Percentiles rank a stretch among this genome's conserved stretches.
Conservation (phyloP, 345 rosid species). For the Linum tenue region DNA sequence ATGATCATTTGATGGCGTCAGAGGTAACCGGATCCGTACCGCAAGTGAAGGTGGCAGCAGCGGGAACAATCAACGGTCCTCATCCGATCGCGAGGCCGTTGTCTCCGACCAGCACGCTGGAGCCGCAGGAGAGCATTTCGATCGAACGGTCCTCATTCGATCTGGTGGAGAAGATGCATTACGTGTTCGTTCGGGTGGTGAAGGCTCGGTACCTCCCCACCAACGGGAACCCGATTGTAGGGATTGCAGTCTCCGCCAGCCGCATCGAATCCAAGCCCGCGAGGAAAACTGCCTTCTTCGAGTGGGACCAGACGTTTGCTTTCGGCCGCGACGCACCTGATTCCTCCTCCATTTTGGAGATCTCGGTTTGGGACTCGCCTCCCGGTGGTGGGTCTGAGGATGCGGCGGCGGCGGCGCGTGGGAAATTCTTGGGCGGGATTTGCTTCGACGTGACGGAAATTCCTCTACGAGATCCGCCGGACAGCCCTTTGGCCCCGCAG, state of each 20-base stretch:
- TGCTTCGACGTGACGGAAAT: slow-evolving; percentile 76
- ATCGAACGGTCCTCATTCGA: slow-evolving; percentile 74
- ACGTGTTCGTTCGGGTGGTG: slow-evolving; percentile 70
- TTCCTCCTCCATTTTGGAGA: slow-evolving; percentile 48
- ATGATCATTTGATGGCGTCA: slow-evolving; percentile 27
- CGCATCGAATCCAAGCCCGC: slow-evolving; percentile 52
- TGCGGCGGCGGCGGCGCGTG: slow-evolving; percentile 21
- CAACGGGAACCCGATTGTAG: slow-evolving; percentile 55
- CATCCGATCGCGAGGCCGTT: slow-evolving; percentile 40
- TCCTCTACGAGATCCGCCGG: slow-evolving; percentile 86
- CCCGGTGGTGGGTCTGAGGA: slow-evolving; percentile 1
- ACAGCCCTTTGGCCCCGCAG: slow-evolving; percentile 87
- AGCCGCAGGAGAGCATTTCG: slow-evolving; percentile 43
- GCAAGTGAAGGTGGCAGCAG: slow-evolving; percentile 28
- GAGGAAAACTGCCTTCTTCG: slow-evolving; percentile 43
- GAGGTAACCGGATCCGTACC: slow-evolving; percentile 39
- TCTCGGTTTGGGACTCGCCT: slow-evolving; percentile 59
- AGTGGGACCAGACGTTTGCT: slow-evolving; percentile 91
- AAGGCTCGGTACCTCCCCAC: slow-evolving; percentile 66
- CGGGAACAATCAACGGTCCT: slow-evolving; percentile 23
- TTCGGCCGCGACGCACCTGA: slow-evolving; percentile 70
- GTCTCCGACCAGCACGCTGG: slow-evolving; percentile 31
- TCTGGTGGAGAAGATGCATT: slow-evolving; percentile 91
- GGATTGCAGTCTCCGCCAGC: slow-evolving; percentile 39
- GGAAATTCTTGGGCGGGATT: slow-evolving; percentile 60